Percentiles rank a stretch among this genome's conserved stretches.
Evolutionary conservation across 169 alveolate genomes (phyloP).

Genomic region (Plasmodium reichenowi): DNA sequence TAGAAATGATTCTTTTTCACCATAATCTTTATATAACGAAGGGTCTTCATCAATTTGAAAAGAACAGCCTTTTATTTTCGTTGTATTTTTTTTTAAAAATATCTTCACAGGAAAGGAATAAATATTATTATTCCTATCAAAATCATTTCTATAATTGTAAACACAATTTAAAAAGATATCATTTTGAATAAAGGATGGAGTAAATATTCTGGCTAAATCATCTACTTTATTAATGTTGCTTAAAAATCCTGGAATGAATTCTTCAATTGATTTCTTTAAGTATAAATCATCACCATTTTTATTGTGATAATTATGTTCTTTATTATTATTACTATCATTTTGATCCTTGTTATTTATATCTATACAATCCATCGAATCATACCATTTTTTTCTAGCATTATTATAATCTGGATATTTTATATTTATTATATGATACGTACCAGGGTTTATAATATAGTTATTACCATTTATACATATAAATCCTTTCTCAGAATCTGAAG

Average conservation of each 20-base stretch:
- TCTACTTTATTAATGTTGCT: constrained; percentile 28
- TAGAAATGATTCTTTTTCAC: constrained; percentile 40
- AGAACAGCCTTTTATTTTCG: constrained; percentile 65
- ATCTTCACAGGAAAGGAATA: constrained; percentile 45
- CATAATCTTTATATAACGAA: constrained; percentile 25
- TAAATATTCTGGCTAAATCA: constrained; percentile 27
- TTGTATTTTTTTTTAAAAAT: constrained; percentile 27
- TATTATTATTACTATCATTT: neutral
- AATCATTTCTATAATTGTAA: neutral
- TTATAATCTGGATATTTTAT: constrained; percentile 17
- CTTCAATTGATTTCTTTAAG: constrained; percentile 27
- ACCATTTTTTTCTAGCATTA: too few relatives aligned
- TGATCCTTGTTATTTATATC: neutral
- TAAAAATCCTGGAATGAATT: constrained; percentile 34
- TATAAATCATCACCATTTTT: too few relatives aligned
- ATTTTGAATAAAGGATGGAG: constrained; percentile 19
- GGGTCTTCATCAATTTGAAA: constrained; percentile 38
- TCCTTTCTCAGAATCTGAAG: constrained; percentile 9
- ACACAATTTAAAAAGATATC: constrained; percentile 34
- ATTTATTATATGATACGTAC: constrained; percentile 30
- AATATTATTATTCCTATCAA: neutral
- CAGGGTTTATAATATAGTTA: constrained; percentile 44
- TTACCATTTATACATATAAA: constrained; percentile 20
- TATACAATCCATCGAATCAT: too few relatives aligned
- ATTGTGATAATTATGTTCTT: too few relatives aligned